These are phyloP conservation scores for Dicorynia guianensis DNA, from an alignment of 306 rosid genomes.

Conservation along the genomic window DNA sequence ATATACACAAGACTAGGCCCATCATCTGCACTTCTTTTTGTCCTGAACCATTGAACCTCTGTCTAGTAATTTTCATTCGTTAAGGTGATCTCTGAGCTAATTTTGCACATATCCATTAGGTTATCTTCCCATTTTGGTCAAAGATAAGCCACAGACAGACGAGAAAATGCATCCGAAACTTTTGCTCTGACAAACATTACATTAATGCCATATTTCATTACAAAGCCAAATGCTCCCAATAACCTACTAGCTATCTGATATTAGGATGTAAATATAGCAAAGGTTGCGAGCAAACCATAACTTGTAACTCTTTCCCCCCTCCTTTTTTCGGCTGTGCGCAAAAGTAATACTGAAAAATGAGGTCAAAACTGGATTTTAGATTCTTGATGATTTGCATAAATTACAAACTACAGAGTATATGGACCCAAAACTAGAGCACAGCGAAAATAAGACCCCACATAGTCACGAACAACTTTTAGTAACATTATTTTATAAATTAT, in stretches of 20 bases:
- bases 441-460: constrained; percentile 9
- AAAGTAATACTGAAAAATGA: not conserved
- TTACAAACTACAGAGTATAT: constrained; percentile 5
- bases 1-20: too few relatives aligned
- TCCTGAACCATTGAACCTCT: not conserved
- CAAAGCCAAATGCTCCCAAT: too few relatives aligned
- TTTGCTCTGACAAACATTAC: too few relatives aligned
- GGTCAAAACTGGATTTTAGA: constrained; percentile 28
- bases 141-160: not conserved
- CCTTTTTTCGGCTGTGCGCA: not conserved
- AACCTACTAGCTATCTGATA: too few relatives aligned
- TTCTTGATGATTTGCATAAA: constrained; percentile 12
- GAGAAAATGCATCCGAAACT: too few relatives aligned
- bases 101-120: not conserved
- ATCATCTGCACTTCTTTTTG: not conserved
- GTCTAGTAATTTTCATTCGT: too few relatives aligned
- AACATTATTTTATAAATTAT: constrained; percentile 3
- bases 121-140: not conserved
- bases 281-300: constrained; percentile 31
- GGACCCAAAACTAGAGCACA: constrained; percentile 15
- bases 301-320: constrained; percentile 5
- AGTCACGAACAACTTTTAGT: constrained; percentile 31
- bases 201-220: too few relatives aligned
- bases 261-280: too few relatives aligned
- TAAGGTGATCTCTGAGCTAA: too few relatives aligned